These are phyloP conservation scores for Gardenia jasminoides DNA, from an alignment of 257 asterid genomes.

Conservation along the genomic window DNA sequence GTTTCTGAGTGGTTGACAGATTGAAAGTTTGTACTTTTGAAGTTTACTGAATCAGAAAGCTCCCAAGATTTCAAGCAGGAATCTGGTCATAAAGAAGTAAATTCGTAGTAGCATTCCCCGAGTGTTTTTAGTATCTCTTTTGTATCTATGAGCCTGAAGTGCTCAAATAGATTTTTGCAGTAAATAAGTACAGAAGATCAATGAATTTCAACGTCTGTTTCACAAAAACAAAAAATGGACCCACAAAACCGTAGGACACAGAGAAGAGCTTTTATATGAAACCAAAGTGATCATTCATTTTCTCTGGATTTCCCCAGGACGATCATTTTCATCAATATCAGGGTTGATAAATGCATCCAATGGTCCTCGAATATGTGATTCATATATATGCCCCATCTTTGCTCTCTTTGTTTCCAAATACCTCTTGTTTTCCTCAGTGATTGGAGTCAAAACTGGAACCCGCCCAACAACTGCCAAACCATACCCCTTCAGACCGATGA, in stretches of 20 bases:
- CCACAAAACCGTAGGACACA: background rate
- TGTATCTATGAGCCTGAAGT: background rate
- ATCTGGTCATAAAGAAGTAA: background rate
- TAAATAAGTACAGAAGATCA: background rate
- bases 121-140: background rate
- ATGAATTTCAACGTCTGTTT: background rate
- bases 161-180: background rate
- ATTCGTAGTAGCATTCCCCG: background rate
- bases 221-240: background rate
- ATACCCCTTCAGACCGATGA: slow-evolving; percentile 66
- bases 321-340: slow-evolving; percentile 28
- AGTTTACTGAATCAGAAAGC: background rate
- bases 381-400: slow-evolving; percentile 81
- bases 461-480: slow-evolving; percentile 81
- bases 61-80: background rate
- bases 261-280: slow-evolving; percentile 9
- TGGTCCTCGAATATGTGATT: slow-evolving; percentile 54
- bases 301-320: slow-evolving; percentile 15
- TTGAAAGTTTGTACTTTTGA: background rate
- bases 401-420: slow-evolving; percentile 69
- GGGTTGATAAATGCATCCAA: slow-evolving; percentile 34
- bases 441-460: slow-evolving; percentile 70
- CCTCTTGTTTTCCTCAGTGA: slow-evolving; percentile 72
- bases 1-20: background rate
- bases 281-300: slow-evolving; percentile 14